These are phyloP conservation scores for Strobilomyces dryophilus DNA, from an alignment of 768 basidiomycete genomes.

Conservation along the genomic window DNA sequence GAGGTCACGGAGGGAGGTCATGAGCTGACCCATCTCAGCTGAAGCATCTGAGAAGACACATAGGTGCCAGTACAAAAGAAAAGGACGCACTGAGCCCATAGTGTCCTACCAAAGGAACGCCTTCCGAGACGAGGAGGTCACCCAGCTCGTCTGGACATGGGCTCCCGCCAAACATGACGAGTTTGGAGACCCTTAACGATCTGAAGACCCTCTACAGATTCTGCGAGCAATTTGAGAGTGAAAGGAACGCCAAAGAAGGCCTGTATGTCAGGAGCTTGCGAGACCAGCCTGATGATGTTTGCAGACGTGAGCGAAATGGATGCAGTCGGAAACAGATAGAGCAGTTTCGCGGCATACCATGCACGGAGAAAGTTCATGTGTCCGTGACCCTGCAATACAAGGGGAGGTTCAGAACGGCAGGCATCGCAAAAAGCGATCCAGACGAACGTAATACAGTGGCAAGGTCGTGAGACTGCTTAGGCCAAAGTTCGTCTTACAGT, in stretches of 20 bases:
- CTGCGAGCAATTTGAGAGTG: slow-evolving; percentile 43
- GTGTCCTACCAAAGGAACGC: slow-evolving; percentile 45
- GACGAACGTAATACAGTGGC: slow-evolving; percentile 32
- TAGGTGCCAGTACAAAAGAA: background rate
- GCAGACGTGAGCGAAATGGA: slow-evolving; percentile 44
- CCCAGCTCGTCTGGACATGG: slow-evolving; percentile 53
- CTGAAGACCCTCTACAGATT: slow-evolving; percentile 42
- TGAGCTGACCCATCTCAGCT: slow-evolving; percentile 36
- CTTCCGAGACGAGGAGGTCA: slow-evolving; percentile 42
- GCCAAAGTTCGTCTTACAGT: slow-evolving; percentile 32
- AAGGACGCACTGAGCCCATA: slow-evolving; percentile 45
- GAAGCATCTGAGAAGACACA: background rate
- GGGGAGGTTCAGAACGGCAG: background rate
- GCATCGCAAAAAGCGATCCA: background rate
- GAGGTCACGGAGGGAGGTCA: slow-evolving; percentile 48
- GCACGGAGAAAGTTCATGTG: slow-evolving; percentile 36
- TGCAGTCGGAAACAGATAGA: slow-evolving; percentile 40
- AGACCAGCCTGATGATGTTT: slow-evolving; percentile 39
- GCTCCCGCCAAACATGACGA: slow-evolving; percentile 50
- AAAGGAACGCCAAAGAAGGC: slow-evolving; percentile 36
- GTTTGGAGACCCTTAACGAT: slow-evolving; percentile 40
- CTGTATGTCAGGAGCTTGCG: slow-evolving; percentile 30
- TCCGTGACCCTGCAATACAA: slow-evolving; percentile 17
- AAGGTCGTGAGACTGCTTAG: slow-evolving; percentile 20
- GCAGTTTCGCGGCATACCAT: slow-evolving; percentile 37